Evolutionary conservation across 1,284 basidiomycete species (phyloP).

Genomic region (Boletus holoroseus): DNA sequence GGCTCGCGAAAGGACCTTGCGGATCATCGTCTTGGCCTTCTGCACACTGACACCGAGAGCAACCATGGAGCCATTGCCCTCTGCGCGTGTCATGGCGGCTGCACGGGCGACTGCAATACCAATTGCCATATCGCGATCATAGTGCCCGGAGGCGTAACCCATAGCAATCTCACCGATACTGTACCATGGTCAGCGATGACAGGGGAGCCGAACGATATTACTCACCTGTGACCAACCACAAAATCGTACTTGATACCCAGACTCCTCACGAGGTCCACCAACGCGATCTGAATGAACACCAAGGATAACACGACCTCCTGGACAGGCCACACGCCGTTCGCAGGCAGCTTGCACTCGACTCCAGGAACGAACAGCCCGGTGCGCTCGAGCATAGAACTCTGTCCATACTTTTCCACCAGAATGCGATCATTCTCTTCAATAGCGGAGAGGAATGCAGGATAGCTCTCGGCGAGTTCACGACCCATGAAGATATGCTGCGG

Average conservation of each 20-base stretch:
- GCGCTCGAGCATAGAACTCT: conserved; percentile 30
- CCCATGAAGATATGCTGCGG: conserved; percentile 32
- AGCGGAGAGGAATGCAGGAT: conserved; percentile 25
- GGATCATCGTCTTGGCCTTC: conserved; percentile 29
- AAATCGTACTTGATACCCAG: conserved; percentile 29
- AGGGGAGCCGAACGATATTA: not conserved
- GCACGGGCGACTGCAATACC: conserved; percentile 32
- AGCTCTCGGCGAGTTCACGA: conserved; percentile 29
- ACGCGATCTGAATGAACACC: conserved; percentile 29
- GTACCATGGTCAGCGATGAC: not conserved
- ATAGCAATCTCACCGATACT: conserved; percentile 34
- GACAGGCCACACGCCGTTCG: conserved; percentile 30
- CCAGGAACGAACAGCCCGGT: conserved; percentile 32
- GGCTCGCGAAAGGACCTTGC: conserved; percentile 27
- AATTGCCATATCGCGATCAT: conserved; percentile 30
- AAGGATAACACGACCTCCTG: conserved; percentile 31
- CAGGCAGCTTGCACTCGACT: conserved; percentile 23
- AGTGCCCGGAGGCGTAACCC: conserved; percentile 34
- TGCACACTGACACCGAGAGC: conserved; percentile 32
- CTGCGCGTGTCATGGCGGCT: conserved; percentile 28
- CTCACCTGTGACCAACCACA: conserved; percentile 32
- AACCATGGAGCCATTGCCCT: conserved; percentile 32
- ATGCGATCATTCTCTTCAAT: conserved; percentile 29
- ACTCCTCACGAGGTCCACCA: conserved; percentile 28
- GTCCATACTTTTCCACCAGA: conserved; percentile 23